Percentiles rank a stretch among this genome's conserved stretches.
These are phyloP conservation scores for Colletotrichum sp. DNA, from an alignment of 2,329 filamentous ascomycete species.

Conservation along the genomic window DNA sequence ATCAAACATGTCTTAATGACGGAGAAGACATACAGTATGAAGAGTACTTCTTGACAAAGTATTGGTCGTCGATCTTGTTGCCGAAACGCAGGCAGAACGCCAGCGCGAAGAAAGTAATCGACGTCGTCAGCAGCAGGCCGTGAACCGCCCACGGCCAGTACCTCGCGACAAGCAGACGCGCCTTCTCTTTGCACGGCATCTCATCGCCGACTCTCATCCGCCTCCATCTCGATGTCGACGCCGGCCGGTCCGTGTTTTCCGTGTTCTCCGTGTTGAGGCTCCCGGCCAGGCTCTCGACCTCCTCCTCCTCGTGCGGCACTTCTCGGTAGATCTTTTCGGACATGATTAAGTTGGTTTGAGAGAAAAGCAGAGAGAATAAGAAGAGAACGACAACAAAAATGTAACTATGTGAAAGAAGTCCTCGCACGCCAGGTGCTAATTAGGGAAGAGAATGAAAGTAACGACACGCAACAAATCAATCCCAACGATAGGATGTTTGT, in stretches of 20 bases:
- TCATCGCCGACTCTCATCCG: conserved; percentile 26
- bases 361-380: not conserved
- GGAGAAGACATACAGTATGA: conserved; percentile 43
- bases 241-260: not conserved
- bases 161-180: conserved; percentile 25
- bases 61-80: conserved; percentile 34
- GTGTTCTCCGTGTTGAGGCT: conserved; percentile 18
- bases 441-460: not conserved
- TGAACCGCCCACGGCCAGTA: conserved; percentile 47
- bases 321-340: conserved; percentile 17
- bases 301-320: conserved; percentile 25
- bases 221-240: conserved; percentile 7
- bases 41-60: conserved; percentile 45
- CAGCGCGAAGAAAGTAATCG: conserved; percentile 43
- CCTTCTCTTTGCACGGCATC: conserved; percentile 25
- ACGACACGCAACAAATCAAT: not conserved
- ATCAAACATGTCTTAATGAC: not conserved
- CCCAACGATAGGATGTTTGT: not conserved
- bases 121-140: conserved; percentile 41
- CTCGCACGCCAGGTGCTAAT: conserved; percentile 20
- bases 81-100: conserved; percentile 42
- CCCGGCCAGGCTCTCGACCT: conserved; percentile 20
- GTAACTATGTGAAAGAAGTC: not conserved
- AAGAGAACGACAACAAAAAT: not conserved
- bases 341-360: conserved; percentile 4